A percentile compares a stretch with the other conserved stretches of the same genome.
Evolutionary conservation across 2,329 filamentous ascomycete species (phyloP).

Genomic region (Zasmidium angulare): DNA sequence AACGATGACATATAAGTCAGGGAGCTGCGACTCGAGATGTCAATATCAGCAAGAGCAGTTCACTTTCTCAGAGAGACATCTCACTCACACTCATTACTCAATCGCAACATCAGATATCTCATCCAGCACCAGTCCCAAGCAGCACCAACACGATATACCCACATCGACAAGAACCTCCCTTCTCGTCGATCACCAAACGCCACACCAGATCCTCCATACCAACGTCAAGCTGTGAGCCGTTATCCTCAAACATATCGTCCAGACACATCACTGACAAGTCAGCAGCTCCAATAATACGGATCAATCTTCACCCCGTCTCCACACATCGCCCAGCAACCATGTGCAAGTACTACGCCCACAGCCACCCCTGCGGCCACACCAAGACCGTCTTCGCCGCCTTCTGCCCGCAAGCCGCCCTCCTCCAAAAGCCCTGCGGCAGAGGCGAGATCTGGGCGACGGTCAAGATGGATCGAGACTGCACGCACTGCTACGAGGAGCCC

Average conservation of each 20-base stretch:
- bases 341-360: constrained; percentile 52
- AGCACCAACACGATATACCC: no score
- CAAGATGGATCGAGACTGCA: constrained; percentile 36
- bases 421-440: constrained; percentile 33
- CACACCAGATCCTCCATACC: no score
- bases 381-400: constrained; percentile 39
- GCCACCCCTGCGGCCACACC: constrained; percentile 47
- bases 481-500: constrained; percentile 27
- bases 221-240: no score
- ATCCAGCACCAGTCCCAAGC: no score
- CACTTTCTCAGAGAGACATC: neutral
- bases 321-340: constrained; percentile 27
- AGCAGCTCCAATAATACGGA: neutral
- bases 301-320: neutral
- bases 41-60: neutral
- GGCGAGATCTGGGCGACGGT: constrained; percentile 40
- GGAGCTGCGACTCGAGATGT: neutral
- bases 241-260: no score
- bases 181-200: no score
- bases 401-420: constrained; percentile 33
- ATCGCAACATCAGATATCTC: neutral
- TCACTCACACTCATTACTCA: neutral
- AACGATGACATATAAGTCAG: constrained; percentile 8
- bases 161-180: no score
- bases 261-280: no score